A percentile compares a stretch with the other conserved stretches of the same genome.
Evolutionary conservation across 2,329 filamentous ascomycete genomes (phyloP).

Genomic region (Penicillium sp.): DNA sequence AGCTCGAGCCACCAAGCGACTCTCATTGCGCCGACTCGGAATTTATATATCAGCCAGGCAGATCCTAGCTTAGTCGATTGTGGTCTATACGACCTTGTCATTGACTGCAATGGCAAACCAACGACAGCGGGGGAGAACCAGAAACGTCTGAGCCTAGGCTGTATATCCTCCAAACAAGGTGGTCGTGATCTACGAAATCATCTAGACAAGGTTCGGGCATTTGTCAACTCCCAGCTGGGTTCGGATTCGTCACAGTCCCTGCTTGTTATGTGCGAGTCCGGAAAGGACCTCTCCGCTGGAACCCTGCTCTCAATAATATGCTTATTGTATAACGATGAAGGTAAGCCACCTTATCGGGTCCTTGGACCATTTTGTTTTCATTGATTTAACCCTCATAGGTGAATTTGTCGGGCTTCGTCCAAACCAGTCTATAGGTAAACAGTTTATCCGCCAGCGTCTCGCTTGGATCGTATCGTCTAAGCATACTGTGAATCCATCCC

Average conservation of each 20-base stretch:
- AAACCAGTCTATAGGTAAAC: conserved; percentile 66
- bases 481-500: conserved; percentile 80
- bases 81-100: conserved; percentile 52
- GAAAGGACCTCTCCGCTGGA: conserved; percentile 80
- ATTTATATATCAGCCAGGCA: conserved; percentile 37
- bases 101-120: conserved; percentile 42
- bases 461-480: conserved; percentile 81
- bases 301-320: conserved; percentile 77
- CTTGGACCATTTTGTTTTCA: background rate
- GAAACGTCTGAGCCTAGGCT: conserved; percentile 60
- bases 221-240: conserved; percentile 50
- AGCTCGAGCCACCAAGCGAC: conserved; percentile 30
- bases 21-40: conserved; percentile 45
- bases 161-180: conserved; percentile 75
- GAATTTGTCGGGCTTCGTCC: conserved; percentile 34
- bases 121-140: conserved; percentile 43
- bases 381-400: conserved; percentile 29
- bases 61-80: conserved; percentile 41
- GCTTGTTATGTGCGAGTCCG: conserved; percentile 74
- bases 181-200: conserved; percentile 80
- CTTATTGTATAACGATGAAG: conserved; percentile 70
- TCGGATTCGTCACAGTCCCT: conserved; percentile 41
- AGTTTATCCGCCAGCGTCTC: conserved; percentile 74
- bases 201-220: conserved; percentile 66
- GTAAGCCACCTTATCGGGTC: conserved; percentile 40